A percentile compares a stretch with the other conserved stretches of the same genome.
Evolutionary conservation across 2,329 filamentous ascomycete genomes (phyloP).

Genomic region (Xylariales sp.): DNA sequence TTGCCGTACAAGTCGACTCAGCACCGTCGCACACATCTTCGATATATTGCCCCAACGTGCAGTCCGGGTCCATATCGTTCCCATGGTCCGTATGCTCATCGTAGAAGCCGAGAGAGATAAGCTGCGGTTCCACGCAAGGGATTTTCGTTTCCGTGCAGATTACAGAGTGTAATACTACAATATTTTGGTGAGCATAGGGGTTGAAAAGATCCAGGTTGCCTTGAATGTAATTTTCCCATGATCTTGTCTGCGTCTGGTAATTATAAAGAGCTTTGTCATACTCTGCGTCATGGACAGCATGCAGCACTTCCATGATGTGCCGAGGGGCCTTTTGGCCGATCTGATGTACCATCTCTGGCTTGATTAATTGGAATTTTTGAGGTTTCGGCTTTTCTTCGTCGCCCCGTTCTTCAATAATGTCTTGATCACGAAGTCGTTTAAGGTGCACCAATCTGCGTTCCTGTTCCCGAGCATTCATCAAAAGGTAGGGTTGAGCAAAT

Average conservation of each 20-base stretch:
- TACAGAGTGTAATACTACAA: conserved; percentile 91
- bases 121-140: conserved; percentile 88
- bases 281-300: conserved; percentile 95
- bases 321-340: conserved; percentile 82
- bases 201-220: conserved; percentile 92
- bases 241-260: conserved; percentile 91
- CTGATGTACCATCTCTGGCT: conserved; percentile 93
- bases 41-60: conserved; percentile 93
- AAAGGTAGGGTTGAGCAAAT: conserved; percentile 91
- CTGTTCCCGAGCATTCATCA: conserved; percentile 92
- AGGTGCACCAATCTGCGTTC: conserved; percentile 86
- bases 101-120: conserved; percentile 93
- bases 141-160: conserved; percentile 95
- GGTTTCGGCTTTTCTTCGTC: conserved; percentile 71
- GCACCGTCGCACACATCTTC: conserved; percentile 86
- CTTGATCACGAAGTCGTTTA: conserved; percentile 83
- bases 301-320: conserved; percentile 91
- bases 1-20: conserved; percentile 80
- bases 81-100: conserved; percentile 80
- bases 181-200: conserved; percentile 95
- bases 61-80: conserved; percentile 81
- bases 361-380: conserved; percentile 88
- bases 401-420: conserved; percentile 66
- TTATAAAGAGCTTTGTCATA: conserved; percentile 95
- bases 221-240: conserved; percentile 95